Conservation (phyloP, 148 eudicot genomes). For the Beta vulgaris region DNA sequence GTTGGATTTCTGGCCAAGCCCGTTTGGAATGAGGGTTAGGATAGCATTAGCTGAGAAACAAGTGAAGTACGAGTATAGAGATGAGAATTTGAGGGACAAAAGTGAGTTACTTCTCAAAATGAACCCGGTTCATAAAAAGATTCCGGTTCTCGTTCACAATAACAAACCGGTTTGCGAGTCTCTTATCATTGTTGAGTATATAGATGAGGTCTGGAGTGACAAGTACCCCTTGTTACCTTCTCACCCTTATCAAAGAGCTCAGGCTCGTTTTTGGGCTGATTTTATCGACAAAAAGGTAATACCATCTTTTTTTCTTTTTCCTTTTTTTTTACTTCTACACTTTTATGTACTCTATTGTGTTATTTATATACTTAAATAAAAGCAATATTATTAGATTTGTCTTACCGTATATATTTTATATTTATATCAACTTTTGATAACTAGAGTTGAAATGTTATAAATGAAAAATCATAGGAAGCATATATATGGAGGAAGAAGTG, state of each 20-base stretch:
- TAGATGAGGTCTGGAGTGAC: slow-evolving; percentile 39
- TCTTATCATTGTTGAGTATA: slow-evolving; percentile 29
- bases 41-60: slow-evolving; percentile 37
- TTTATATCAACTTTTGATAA: no score
- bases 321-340: no score
- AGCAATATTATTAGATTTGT: no score
- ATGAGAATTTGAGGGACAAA: slow-evolving; percentile 36
- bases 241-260: slow-evolving; percentile 32
- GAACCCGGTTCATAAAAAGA: slow-evolving; percentile 48
- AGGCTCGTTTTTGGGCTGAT: slow-evolving; percentile 41
- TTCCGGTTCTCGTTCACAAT: slow-evolving; percentile 38
- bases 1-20: slow-evolving; percentile 38
- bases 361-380: no score
- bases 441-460: no score
- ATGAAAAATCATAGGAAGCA: no score
- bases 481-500: no score
- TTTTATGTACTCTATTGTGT: no score
- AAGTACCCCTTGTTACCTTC: slow-evolving; percentile 32
- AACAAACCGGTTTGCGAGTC: slow-evolving; percentile 43
- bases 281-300: slow-evolving; percentile 33
- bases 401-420: no score
- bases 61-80: slow-evolving; percentile 35
- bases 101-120: slow-evolving; percentile 35
- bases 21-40: slow-evolving; percentile 35
- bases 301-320: not conserved